Evolutionary conservation across 176 grass and related monocot genomes (phyloP), one percentile per base, ranked within the genome.

Genomic region (Avena eriantha): DNA sequence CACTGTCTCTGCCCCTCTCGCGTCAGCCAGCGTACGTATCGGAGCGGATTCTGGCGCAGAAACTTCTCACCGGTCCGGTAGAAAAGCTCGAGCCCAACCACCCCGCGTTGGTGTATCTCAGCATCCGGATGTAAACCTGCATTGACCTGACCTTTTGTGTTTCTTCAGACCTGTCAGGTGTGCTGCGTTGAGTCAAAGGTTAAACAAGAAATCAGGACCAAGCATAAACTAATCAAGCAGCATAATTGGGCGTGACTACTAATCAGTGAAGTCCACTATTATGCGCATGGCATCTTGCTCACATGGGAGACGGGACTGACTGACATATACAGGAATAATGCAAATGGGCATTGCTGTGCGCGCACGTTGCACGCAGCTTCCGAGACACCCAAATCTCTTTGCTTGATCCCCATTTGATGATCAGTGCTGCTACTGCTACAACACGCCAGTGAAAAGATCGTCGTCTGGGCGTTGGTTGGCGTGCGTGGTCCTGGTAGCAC

Each of bases 111-210:
- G 60, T 26, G 24, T 19, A 16, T 46, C 45, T 45, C 45, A 46
- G 45, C 9, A 6, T 35, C 65, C 24, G 7, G 65, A 36, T 18
- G 31, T 68, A 36, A 18, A 19, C 65, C 65, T 68, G 65, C 65
- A 68, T 68, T 68, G 31, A 68, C 31, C 31, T 3, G 29, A 3
- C 1, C 13, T 14, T 8, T 2, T 3, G 15, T 1, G 1, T 19
- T 69, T 69, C 17, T 21, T 60, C 57, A 22, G 21, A 60, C 57
- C 3, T 24, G 43, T 46, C 55, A 84, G 81, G 56, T 80, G 46
- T 18, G 31, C 4, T 72, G 4, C 58, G 5, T 12, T 29, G 4
- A 31, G 87, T 89, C 87, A 85, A 89, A 75, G 12, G 23, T 4
- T 57, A 41, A 41, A 41, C 36, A 41, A 41, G 36, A 41, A 41